Percentiles rank a stretch among this genome's conserved stretches.
phyloP scores from a whole-genome alignment of 2,329 filamentous ascomycete genomes.

The Aspergillus luchuensis region DNA sequence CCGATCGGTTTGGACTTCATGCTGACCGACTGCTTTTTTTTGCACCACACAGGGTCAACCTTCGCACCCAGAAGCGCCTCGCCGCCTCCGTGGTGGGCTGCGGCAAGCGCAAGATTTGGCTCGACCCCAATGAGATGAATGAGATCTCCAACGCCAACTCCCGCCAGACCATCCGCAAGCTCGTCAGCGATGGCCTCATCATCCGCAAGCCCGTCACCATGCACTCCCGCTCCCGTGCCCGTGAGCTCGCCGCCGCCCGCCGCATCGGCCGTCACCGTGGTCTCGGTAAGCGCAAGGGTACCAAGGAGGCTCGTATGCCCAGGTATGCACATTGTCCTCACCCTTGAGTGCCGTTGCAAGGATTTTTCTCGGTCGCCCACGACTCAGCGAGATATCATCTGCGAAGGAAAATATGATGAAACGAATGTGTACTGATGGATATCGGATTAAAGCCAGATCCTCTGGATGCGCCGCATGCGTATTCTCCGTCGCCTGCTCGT shows the following conservation, averaged over 20 bases:
- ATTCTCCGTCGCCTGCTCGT: conserved; percentile 98
- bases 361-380: not conserved
- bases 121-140: conserved; percentile 98
- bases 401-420: no score
- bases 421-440: conserved; percentile 21
- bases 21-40: conserved; percentile 38
- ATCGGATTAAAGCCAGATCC: conserved; percentile 71
- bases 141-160: conserved; percentile 99
- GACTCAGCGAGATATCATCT: not conserved
- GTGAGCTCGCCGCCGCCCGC: conserved; percentile 91
- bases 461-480: conserved; percentile 99
- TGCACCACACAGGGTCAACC: conserved; percentile 85
- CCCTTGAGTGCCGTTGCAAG: not conserved
- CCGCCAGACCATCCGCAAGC: conserved; percentile 99
- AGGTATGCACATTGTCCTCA: conserved; percentile 61
- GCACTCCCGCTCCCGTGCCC: conserved; percentile 96
- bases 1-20: conserved; percentile 26
- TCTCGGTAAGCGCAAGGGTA: conserved; percentile 99
- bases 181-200: conserved; percentile 99
- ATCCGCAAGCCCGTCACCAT: conserved; percentile 99
- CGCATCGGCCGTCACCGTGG: conserved; percentile 96
- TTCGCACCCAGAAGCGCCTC: conserved; percentile 99
- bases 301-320: conserved; percentile 98
- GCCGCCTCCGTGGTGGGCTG: conserved; percentile 97
- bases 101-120: conserved; percentile 99